Base-by-base conservation (phyloP, 2,329 filamentous ascomycete genomes). In the Fusarium buharicum region DNA sequence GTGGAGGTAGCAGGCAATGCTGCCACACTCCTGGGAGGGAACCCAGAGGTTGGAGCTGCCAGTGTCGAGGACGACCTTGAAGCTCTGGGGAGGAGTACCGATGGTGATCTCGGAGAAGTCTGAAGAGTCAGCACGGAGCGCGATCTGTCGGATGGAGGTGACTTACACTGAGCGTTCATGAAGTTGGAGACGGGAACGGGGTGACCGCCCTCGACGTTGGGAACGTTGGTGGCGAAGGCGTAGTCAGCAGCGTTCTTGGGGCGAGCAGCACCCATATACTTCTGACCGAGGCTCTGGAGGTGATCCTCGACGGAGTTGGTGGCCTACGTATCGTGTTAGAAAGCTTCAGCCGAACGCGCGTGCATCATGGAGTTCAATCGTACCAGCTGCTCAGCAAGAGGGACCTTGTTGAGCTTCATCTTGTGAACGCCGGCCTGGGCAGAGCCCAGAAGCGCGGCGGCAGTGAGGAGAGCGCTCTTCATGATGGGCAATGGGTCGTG, bases 21-120 rank as follows among this genome's bases (percentile, higher is more conserved):
- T 97, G 75, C 86, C 89, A 79, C 96, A 99, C 74, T 92, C 84
- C 54, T 86, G 83, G 20, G 93, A 97, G 34, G 96, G 96, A 59
- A 99, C 93, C 96, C 96, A 99, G 64, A 99, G 86, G 84, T 99
- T 99, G 77, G 95, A 98, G 85, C 93, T 97, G 72, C 95, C 95
- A 24, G 95, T 99, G 78, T 99, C 95, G 66, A 99, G 90, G 66
- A 99, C 90, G 69, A 99, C 96, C 86, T 99, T 99, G 88, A 99
- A 99, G 70, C 81, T 85, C 82, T 99, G 95, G 30, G 95, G 89
- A 67, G 95, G 95, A 44, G 89, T 94, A 66, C 95, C 95, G 76
- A 99, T 87, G 70, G 87, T 86, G 77, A 99, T 97, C 79, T 97
- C 93, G 69, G 94, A 96, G 87, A 97, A 99, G 84, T 99, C 93